Percentiles rank a stretch among this genome's conserved stretches.
Conservation (phyloP, 164 flowering plant species). For the Platanus orientalis region DNA sequence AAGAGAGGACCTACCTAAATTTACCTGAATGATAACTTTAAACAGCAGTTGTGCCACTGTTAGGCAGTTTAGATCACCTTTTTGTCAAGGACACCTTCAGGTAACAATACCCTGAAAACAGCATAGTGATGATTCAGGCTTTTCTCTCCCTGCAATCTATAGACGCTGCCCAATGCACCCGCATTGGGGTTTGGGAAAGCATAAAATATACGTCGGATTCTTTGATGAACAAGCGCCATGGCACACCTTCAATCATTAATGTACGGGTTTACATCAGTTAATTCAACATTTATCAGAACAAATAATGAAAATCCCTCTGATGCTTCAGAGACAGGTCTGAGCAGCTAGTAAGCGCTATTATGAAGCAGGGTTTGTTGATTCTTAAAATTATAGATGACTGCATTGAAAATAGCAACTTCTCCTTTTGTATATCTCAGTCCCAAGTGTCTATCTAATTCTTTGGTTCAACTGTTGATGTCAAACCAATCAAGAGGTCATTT, state of each 20-base stretch:
- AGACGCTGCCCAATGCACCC: slow-evolving; percentile 80
- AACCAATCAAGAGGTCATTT: no score
- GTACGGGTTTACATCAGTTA: slow-evolving; percentile 1
- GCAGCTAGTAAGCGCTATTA: no score
- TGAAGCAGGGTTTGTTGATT: no score
- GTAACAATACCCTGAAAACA: slow-evolving; percentile 67
- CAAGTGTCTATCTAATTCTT: no score
- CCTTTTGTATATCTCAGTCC: no score
- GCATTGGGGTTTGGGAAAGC: slow-evolving; percentile 72
- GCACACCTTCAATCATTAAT: slow-evolving; percentile 64
- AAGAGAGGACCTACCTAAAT: no score
- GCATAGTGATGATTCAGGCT: slow-evolving; percentile 96
- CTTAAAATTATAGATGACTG: no score
- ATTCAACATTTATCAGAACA: background rate
- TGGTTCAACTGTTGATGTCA: no score
- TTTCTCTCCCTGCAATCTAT: slow-evolving; percentile 84
- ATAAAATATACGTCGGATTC: slow-evolving; percentile 76
- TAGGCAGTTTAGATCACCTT: background rate
- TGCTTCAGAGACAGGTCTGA: background rate
- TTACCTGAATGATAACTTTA: no score
- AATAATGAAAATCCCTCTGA: background rate
- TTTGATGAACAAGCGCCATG: slow-evolving; percentile 95
- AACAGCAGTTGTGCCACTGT: no score
- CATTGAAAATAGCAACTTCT: no score
- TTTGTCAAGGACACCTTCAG: slow-evolving; percentile 26